Conservation (phyloP, 805 yeast genomes). For the Yarrowia hollandica region DNA sequence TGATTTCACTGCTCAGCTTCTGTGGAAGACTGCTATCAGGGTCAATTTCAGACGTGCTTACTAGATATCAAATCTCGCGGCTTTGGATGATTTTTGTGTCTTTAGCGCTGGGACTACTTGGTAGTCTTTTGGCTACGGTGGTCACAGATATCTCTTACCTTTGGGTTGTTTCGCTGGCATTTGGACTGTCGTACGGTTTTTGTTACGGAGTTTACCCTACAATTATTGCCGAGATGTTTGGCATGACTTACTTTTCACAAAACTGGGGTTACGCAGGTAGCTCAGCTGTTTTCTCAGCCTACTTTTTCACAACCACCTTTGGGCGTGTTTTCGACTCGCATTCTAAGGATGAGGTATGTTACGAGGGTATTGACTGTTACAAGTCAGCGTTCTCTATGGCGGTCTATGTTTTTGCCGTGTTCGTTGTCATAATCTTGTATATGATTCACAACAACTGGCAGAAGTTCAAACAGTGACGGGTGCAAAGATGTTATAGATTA, state of each 20-base stretch:
- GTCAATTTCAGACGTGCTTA: constrained; percentile 58
- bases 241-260: constrained; percentile 59
- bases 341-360: constrained; percentile 11
- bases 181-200: constrained; percentile 73
- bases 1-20: constrained; percentile 66
- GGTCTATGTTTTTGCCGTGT: constrained; percentile 1
- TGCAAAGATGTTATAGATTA: neutral
- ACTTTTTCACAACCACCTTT: constrained; percentile 58
- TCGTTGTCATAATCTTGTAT: neutral
- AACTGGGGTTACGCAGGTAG: constrained; percentile 72
- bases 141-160: constrained; percentile 43
- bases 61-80: constrained; percentile 50
- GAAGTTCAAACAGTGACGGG: neutral
- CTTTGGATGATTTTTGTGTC: constrained; percentile 60
- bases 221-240: constrained; percentile 68
- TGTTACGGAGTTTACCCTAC: constrained; percentile 71
- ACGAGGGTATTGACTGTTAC: constrained; percentile 11
- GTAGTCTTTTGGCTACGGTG: constrained; percentile 52
- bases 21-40: constrained; percentile 66
- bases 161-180: constrained; percentile 53
- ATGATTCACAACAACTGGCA: constrained; percentile 22
- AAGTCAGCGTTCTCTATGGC: constrained; percentile 7
- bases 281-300: constrained; percentile 64
- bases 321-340: constrained; percentile 59
- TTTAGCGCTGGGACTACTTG: constrained; percentile 47